A percentile compares a stretch with the other conserved stretches of the same genome.
These are phyloP conservation scores for Zopfia rhizophila DNA, from an alignment of 2,329 filamentous ascomycete species.

Conservation along the genomic window DNA sequence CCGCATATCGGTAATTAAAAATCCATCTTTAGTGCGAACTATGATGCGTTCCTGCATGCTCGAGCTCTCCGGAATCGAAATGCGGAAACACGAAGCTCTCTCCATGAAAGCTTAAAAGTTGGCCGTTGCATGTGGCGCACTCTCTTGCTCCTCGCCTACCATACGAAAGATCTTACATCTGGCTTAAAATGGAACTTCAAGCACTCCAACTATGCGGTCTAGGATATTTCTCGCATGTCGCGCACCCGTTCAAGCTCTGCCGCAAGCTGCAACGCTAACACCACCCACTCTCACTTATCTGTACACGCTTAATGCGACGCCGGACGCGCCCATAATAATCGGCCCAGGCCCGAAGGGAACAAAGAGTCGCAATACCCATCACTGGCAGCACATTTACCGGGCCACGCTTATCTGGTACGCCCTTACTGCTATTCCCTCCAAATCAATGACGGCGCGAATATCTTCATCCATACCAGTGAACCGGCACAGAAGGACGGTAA, in stretches of 20 bases:
- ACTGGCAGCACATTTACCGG: conserved; percentile 18
- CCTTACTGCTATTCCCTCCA: conserved; percentile 35
- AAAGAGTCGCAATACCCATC: conserved; percentile 17
- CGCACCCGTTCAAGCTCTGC: not conserved
- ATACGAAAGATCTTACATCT: not conserved
- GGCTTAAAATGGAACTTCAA: not conserved
- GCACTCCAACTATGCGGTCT: not conserved
- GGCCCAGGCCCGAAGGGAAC: not conserved
- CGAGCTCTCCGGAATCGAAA: not conserved
- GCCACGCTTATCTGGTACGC: conserved; percentile 9
- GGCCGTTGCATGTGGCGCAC: too few relatives aligned
- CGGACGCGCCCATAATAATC: not conserved
- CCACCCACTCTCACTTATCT: not conserved
- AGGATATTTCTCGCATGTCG: not conserved
- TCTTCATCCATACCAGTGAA: conserved; percentile 35
- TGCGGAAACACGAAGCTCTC: not conserved
- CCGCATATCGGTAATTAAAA: too few relatives aligned
- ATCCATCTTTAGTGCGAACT: too few relatives aligned
- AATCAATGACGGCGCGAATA: conserved; percentile 40
- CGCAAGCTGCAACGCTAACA: not conserved
- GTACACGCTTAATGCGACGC: not conserved
- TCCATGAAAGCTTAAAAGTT: not conserved
- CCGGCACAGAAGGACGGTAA: conserved; percentile 26
- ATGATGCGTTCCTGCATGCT: too few relatives aligned
- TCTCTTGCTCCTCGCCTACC: not conserved